A percentile compares a stretch with the other conserved stretches of the same genome.
phyloP scores from a whole-genome alignment of 805 yeast species.

The Zygoascus biomembranicola region DNA sequence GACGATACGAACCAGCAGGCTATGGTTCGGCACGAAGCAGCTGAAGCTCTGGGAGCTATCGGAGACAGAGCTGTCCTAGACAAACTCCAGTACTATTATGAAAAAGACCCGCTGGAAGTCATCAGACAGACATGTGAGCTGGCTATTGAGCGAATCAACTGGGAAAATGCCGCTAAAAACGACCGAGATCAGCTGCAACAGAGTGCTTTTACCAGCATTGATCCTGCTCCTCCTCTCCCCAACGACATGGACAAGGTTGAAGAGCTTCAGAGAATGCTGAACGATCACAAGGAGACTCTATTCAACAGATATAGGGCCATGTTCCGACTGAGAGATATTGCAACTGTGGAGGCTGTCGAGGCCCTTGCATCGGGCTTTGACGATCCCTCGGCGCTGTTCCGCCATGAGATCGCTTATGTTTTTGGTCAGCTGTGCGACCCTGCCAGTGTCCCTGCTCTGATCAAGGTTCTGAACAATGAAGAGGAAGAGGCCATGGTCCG shows the following conservation, averaged over 20 bases:
- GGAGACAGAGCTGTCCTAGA: conserved; percentile 70
- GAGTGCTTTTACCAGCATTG: conserved; percentile 79
- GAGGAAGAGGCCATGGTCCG: conserved; percentile 96
- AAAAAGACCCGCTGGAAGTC: conserved; percentile 73
- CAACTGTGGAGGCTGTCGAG: conserved; percentile 83
- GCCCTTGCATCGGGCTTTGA: conserved; percentile 87
- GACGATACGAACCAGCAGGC: conserved; percentile 54
- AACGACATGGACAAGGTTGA: conserved; percentile 47
- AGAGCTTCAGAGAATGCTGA: conserved; percentile 58
- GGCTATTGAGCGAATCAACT: conserved; percentile 88
- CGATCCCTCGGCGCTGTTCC: conserved; percentile 88
- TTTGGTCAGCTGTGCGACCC: conserved; percentile 97
- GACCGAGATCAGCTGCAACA: conserved; percentile 63
- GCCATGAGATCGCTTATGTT: conserved; percentile 97
- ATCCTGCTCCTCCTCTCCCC: conserved; percentile 98
- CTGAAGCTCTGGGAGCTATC: conserved; percentile 96
- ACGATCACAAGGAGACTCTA: conserved; percentile 67
- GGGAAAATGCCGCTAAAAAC: conserved; percentile 70
- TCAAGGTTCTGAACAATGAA: conserved; percentile 68
- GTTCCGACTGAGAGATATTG: conserved; percentile 95
- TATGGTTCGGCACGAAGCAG: conserved; percentile 99
- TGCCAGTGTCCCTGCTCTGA: conserved; percentile 77
- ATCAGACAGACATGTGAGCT: conserved; percentile 96
- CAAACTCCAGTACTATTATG: conserved; percentile 52
- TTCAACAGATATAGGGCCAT: conserved; percentile 96